Conservation (phyloP, 2,329 filamentous ascomycete species). For the Myotisia sp. region DNA sequence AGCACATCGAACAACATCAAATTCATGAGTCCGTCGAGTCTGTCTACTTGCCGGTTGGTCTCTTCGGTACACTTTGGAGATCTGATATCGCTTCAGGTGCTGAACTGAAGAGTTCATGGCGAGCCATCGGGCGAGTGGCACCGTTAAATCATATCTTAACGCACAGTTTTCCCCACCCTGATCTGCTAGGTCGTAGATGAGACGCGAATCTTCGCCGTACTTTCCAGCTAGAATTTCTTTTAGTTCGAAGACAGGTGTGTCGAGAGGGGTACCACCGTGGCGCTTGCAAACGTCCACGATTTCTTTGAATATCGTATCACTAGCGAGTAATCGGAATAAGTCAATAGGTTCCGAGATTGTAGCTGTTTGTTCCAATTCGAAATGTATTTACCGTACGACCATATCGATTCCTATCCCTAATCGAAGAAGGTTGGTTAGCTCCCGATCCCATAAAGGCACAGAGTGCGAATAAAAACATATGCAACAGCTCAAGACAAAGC, state of each 20-base stretch:
- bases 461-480: too few species aligned
- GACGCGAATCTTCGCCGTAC: constrained; percentile 83
- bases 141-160: constrained; percentile 73
- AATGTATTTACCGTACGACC: too few species aligned
- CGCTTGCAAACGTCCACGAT: constrained; percentile 71
- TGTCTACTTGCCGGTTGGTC: constrained; percentile 66
- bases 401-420: too few species aligned
- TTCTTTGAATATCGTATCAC: constrained; percentile 63
- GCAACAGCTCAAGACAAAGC: too few species aligned
- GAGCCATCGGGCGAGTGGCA: constrained; percentile 81
- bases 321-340: too few species aligned
- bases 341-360: too few species aligned
- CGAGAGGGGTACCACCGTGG: constrained; percentile 64
- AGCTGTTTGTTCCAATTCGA: too few species aligned
- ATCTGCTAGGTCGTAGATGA: constrained; percentile 80
- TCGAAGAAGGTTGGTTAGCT: too few species aligned
- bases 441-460: too few species aligned
- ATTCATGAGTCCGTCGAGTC: too few species aligned
- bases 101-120: constrained; percentile 77
- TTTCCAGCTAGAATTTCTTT: constrained; percentile 77
- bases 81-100: constrained; percentile 86
- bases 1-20: too few species aligned
- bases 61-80: constrained; percentile 77
- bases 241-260: constrained; percentile 73
- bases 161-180: constrained; percentile 78